Conservation (phyloP, 768 basidiomycete species). For the Tulasnella sp. region DNA sequence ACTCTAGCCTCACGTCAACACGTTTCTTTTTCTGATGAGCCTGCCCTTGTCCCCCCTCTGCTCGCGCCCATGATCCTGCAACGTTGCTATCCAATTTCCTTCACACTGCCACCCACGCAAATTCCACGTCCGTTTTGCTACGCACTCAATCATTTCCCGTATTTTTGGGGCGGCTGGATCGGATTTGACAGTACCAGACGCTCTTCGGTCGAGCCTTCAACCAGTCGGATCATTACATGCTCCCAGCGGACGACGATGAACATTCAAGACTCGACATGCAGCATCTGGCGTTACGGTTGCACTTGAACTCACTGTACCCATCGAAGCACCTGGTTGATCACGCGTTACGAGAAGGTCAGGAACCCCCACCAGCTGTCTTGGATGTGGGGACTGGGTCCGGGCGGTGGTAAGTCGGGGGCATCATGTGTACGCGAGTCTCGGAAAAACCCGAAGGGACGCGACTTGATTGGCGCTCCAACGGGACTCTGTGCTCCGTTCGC, state of each 20-base stretch:
- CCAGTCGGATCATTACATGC: constrained; percentile 13
- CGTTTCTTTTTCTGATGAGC: neutral
- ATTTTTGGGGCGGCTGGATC: neutral
- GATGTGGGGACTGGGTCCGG: constrained; percentile 18
- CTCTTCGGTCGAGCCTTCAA: constrained; percentile 7
- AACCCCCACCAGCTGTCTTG: neutral
- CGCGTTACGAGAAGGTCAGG: neutral
- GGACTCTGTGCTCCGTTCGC: neutral
- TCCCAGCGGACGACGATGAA: constrained; percentile 17
- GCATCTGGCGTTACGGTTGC: constrained; percentile 3
- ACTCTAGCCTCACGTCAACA: neutral
- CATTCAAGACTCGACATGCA: constrained; percentile 15
- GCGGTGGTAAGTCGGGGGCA: constrained; percentile 7
- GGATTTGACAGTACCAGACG: neutral
- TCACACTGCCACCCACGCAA: neutral
- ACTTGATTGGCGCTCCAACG: neutral
- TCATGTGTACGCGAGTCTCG: neutral
- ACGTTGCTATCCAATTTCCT: neutral
- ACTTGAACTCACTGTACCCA: constrained; percentile 11
- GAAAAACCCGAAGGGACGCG: neutral
- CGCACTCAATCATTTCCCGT: neutral
- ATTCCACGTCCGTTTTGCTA: neutral
- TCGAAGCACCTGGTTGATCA: neutral
- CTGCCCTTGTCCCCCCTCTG: neutral
- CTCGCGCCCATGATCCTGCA: neutral